Base-by-base conservation (phyloP, 805 yeast species). In the Ogataea wickerhamii region DNA sequence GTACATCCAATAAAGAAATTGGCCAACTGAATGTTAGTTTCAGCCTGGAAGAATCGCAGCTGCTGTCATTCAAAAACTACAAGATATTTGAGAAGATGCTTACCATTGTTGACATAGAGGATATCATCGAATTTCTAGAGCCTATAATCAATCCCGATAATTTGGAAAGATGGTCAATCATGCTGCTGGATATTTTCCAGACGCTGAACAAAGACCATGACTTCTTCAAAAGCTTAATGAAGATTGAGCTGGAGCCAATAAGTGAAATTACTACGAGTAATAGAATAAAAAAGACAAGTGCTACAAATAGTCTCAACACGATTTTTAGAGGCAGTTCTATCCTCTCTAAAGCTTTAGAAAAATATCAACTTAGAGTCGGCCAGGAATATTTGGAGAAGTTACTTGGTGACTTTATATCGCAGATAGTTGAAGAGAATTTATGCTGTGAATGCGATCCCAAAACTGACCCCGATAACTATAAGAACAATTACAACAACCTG, bases 251-350 rank as follows among this genome's bases (percentile, higher is more conserved):
- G 30, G 59, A 65, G 10, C 63, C 68, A 26, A 66, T 73, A 8
- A 78, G 71, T 48, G 60, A 63, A 13, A 54, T 66, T 36, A 70
- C 74, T 2, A 52, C 74, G 28, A 70, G 67, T 35, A 64, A 67
- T 41, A 63, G 71, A 37, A 54, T 56, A n/a, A 53, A 54, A n/a
- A 61, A 56, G 32, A 51, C 58, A 8, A 25, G 29, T 6, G 61
- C 67, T 29, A 62, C 56, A 34, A 73, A 74, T 45, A 59, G 78
- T 3, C 72, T 75, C 46, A 80, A 76, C 45, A 73, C 86, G 0
- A 56, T 87, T 12, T 91, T 91, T 53, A 70, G 98, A 49, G 96
- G 96, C 0, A 84, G 87, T 40, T 80, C 95, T 1, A 70, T 91
- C 4, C 68, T 93, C 43, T 81, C 96, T 0, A 86, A 86, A 55